Evolutionary conservation across 768 basidiomycete genomes (phyloP), one percentile per base, ranked within the genome.

Genomic region (Bullera alba): DNA sequence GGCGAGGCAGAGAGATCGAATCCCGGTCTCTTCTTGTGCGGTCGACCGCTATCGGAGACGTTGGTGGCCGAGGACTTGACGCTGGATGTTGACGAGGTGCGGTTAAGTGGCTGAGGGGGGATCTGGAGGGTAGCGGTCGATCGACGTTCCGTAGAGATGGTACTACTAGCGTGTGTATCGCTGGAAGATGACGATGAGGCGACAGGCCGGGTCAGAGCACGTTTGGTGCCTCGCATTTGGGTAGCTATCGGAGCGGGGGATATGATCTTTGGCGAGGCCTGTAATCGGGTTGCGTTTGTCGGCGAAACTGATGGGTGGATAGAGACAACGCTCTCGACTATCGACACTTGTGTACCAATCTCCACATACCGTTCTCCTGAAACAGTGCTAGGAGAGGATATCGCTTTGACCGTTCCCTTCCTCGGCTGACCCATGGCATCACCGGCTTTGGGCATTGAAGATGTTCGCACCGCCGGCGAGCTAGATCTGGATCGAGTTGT

Each of bases 391-490:
- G 26, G 12, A 26, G 42, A 19, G 5, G 42, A 7, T 21, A n/a
- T n/a, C 32, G 32, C 32, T 34, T 10, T 34, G 10, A 10, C 32
- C 32, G n/a, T 34, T 34, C 39, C 19, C 32, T 68, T 69, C n/a
- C 67, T 45, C 8, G 67, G 67, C 44, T 69, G 67, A 38, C 67
- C 67, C 15, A 44, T 46, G 0, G 67, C 63, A 30, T 69, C 67
- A 2, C 61, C 61, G 12, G 53, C 51, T 47, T 61, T 61, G 0
- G 42, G 42, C 0, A 44, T 6, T 3, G 30, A 29, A 8, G 42
- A 28, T 39, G 29, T 10, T 0, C 26, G n/a, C n/a, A n/a, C n/a
- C n/a, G n/a, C 34, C 16, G 46, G 46, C 8, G 41, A 46, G 34
- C 30, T 21, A 35, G 27, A 23, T 38, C 41, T 21, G 10, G 19